phyloP scores from a whole-genome alignment of 106 monocot species.

The Platanthera guangdongensis region DNA sequence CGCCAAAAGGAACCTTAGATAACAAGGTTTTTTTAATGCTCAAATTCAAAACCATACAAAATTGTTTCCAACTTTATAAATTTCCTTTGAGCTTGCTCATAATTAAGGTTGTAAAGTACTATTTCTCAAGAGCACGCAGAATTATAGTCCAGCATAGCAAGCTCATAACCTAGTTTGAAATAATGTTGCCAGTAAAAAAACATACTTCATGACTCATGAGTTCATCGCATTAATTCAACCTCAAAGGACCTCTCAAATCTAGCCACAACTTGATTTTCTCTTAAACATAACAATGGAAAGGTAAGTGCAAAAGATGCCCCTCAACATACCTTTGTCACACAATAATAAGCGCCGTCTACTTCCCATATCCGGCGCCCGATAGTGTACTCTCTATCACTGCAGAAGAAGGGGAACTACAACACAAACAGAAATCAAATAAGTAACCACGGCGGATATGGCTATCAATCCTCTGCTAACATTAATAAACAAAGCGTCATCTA shows the following conservation, averaged over 20 bases:
- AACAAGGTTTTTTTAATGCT: too few relatives aligned
- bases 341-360: constrained; percentile 48
- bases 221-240: neutral
- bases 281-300: neutral
- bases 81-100: neutral
- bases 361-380: constrained; percentile 81
- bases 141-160: neutral
- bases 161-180: too few relatives aligned
- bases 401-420: constrained; percentile 79
- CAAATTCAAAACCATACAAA: too few relatives aligned
- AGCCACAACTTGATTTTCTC: neutral
- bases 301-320: neutral
- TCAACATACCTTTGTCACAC: constrained; percentile 65
- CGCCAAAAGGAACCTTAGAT: too few relatives aligned
- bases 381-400: constrained; percentile 79
- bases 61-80: too few relatives aligned
- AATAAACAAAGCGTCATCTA: neutral
- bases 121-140: neutral
- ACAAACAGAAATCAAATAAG: constrained; percentile 13
- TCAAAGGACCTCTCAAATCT: neutral
- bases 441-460: neutral
- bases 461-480: neutral
- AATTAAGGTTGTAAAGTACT: neutral
- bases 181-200: neutral
- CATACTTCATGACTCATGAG: neutral